Base-by-base conservation (phyloP, 805 yeast genomes). In the Ogataea methanolica region DNA sequence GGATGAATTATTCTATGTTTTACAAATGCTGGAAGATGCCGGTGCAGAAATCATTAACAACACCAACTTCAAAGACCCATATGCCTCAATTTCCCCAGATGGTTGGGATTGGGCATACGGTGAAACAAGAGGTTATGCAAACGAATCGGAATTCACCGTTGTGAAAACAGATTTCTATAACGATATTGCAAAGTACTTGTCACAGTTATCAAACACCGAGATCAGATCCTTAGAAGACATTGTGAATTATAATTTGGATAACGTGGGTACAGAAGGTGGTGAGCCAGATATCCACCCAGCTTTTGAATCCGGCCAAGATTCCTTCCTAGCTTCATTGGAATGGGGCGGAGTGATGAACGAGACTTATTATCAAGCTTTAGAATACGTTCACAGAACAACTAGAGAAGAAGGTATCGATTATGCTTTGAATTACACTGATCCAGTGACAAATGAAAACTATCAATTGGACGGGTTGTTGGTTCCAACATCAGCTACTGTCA, bases 31-130 rank as follows among this genome's bases (percentile, higher is more conserved):
- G 16, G 55, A 56, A 46, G 59, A 39, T 26, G 63, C 61, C 8
- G 66, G 67, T n/a, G 66, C 66, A 11, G 50, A 52, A 6, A 57
- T 62, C 15, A 53, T 55, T 45, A 61, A 61, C 49, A 62, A 59
- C 48, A 62, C 66, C 9, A 48, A 62, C 38, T 62, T 61, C 39
- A 55, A 51, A 15, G 51, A 59, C 39, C 52, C 52, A 11, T 50
- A 51, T 17, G 62, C 60, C 37, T 63, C 60, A 11, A 57, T 62
- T 43, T 61, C 65, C 2, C 44, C 51, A 33, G 53, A 58, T 33
- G 67, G 67, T 14, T 61, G 67, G 67, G 49, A 62, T 44, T 62
- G 67, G 67, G 60, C 51, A 17, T 52, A 57, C 35, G 67, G 66
- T 37, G 36, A 54, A 3, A 37, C 41, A 3, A 39, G 42, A 42